Base-by-base conservation (phyloP, 1,284 basidiomycete species). In the Crucibulum cyathiforme region DNA sequence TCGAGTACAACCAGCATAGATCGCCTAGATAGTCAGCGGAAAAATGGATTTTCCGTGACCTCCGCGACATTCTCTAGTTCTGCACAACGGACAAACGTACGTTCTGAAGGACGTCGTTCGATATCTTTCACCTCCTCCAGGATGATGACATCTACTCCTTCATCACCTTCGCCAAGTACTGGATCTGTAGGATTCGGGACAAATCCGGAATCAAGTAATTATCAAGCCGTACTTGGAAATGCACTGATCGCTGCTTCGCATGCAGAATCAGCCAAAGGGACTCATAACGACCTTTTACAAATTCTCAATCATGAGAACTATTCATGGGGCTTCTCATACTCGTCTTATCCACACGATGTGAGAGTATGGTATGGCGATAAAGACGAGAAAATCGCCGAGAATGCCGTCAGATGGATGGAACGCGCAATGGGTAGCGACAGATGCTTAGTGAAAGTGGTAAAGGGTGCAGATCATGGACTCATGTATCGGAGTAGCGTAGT, bases 221-320 rank as follows among this genome's bases (percentile, higher is more conserved):
- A 89, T 70, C 90, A 93, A 67, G 87, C 85, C n/a, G 81, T 87
- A 7, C 81, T 93, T 13, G 91, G 89, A 36, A 93, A 93, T 61
- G 95, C 95, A 1, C 83, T 99, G 37, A 89, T 97, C 54, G 93
- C 94, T 47, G 97, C 97, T 0, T 97, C 95, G 5, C 96, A 98
- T 72, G 92, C 96, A 2, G 97, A 98, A 74, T 95, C 94, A 15
- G 86, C 95, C 17, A 90, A 90, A 62, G 97, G 97, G 46, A 93
- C 92, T 1, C 95, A 97, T 62, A 87, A 90, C 49, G 97, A 99
- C 76, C 85, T 99, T 8, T 75, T 98, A 59, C 90, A 94, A 67
- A 95, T 98, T 70, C 83, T 98, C 38, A 94, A 96, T 64, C 92
- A 94, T 63, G 92, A 93, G 63, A 88, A 88, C 57, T 87, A 87